These are phyloP conservation scores for Xylariales sp. DNA, from an alignment of 2,329 filamentous ascomycete genomes.

Conservation along the genomic window DNA sequence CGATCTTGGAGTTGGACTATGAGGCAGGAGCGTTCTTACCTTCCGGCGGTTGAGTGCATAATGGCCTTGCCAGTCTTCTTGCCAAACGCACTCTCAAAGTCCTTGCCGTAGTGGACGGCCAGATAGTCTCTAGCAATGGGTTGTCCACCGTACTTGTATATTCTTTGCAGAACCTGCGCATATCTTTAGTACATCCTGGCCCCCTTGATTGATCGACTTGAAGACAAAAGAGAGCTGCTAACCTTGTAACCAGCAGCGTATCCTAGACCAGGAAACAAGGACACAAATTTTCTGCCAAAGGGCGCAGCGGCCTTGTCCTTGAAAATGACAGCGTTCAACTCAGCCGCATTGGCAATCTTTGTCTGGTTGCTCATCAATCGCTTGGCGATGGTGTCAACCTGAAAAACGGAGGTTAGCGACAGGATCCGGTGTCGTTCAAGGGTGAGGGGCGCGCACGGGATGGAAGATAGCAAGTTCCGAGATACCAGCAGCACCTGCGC, in stretches of 20 bases:
- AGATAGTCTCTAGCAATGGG: slow-evolving; percentile 92
- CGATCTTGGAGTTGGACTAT: not conserved
- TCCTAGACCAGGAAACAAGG: slow-evolving; percentile 92
- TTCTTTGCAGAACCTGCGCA: slow-evolving; percentile 75
- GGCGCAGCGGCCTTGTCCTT: slow-evolving; percentile 76
- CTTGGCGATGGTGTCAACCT: slow-evolving; percentile 98
- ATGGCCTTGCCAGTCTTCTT: slow-evolving; percentile 98
- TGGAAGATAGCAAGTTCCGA: slow-evolving; percentile 71
- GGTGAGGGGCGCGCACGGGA: slow-evolving; percentile 49
- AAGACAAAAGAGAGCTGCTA: too few species aligned
- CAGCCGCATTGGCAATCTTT: slow-evolving; percentile 40
- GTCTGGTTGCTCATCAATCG: slow-evolving; percentile 98
- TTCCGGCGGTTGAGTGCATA: slow-evolving; percentile 94
- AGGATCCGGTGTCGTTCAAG: slow-evolving; percentile 1
- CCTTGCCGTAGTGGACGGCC: slow-evolving; percentile 68
- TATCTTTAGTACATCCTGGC: too few species aligned
- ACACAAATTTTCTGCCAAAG: slow-evolving; percentile 76
- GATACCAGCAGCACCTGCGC: slow-evolving; percentile 52
- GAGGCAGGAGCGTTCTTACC: slow-evolving; percentile 42
- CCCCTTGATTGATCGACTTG: too few species aligned
- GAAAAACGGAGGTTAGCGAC: slow-evolving; percentile 22
- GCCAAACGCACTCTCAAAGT: slow-evolving; percentile 87
- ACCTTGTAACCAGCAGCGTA: slow-evolving; percentile 98
- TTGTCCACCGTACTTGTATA: slow-evolving; percentile 99
- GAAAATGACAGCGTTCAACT: slow-evolving; percentile 91